A percentile compares a stretch with the other conserved stretches of the same genome.
These are phyloP conservation scores for Colletotrichum simmondsii DNA, from an alignment of 2,329 filamentous ascomycete species.

Conservation along the genomic window DNA sequence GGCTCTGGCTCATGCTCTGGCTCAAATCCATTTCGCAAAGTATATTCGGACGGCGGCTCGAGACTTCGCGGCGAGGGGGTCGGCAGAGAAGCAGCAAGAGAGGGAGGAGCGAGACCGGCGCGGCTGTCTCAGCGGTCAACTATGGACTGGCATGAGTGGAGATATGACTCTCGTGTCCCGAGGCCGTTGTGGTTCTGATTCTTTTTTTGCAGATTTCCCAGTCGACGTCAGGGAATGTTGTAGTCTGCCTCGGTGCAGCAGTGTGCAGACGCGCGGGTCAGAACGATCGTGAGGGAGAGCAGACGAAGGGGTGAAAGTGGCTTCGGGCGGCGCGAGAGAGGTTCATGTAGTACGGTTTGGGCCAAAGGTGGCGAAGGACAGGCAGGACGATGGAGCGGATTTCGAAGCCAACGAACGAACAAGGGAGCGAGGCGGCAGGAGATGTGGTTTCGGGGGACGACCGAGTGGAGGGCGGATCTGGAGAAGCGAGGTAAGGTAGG, in stretches of 20 bases:
- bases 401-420: slow-evolving; percentile 1
- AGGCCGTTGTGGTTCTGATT: slow-evolving; percentile 16
- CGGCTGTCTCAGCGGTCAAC: slow-evolving; percentile 33
- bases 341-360: slow-evolving; percentile 30
- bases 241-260: slow-evolving; percentile 7
- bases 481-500: slow-evolving; percentile 3
- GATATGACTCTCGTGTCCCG: slow-evolving; percentile 23
- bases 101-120: slow-evolving; percentile 32
- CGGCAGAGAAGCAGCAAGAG: slow-evolving; percentile 9
- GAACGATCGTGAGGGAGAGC: slow-evolving; percentile 4
- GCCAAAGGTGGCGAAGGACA: slow-evolving; percentile 29
- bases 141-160: slow-evolving; percentile 32
- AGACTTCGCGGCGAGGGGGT: slow-evolving; percentile 21
- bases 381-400: slow-evolving; percentile 10
- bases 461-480: slow-evolving; percentile 4
- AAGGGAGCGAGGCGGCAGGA: slow-evolving; percentile 14
- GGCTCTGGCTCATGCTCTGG: slow-evolving; percentile 43
- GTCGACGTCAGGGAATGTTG: background rate
- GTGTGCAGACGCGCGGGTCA: slow-evolving; percentile 20
- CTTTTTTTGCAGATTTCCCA: background rate
- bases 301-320: slow-evolving; percentile 19
- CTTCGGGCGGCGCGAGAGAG: slow-evolving; percentile 29
- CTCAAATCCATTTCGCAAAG: slow-evolving; percentile 37
- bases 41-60: slow-evolving; percentile 30
- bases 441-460: slow-evolving; percentile 16